These are phyloP conservation scores for Isochrysis galbana DNA, from an alignment of 78 protist species.

Conservation along the genomic window DNA sequence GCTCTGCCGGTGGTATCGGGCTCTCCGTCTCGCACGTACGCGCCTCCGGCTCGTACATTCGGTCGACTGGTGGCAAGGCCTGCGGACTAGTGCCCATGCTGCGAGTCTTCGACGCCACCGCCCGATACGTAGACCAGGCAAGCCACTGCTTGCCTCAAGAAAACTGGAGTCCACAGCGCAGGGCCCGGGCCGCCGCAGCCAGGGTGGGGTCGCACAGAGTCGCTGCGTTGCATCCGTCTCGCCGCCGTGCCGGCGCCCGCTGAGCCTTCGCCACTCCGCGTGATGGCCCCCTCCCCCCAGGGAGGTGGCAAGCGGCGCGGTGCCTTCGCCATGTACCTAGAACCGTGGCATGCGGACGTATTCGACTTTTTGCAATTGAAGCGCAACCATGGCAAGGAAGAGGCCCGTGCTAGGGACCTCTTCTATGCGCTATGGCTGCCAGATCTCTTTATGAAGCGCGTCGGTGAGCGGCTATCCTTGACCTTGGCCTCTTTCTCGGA, in stretches of 20 bases:
- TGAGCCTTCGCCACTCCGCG: too few species aligned
- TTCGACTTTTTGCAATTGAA: slow-evolving; percentile 73
- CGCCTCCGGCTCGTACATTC: slow-evolving; percentile 64
- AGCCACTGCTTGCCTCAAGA: too few species aligned
- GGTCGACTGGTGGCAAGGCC: slow-evolving; percentile 49
- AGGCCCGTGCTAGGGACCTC: slow-evolving; percentile 92
- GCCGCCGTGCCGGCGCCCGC: too few species aligned
- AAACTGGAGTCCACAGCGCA: too few species aligned
- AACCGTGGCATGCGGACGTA: slow-evolving; percentile 99
- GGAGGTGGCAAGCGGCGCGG: slow-evolving; percentile 96
- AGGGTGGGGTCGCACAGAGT: too few species aligned
- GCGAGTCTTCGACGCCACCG: slow-evolving; percentile 96
- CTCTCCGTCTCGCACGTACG: slow-evolving; percentile 88
- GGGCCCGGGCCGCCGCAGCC: too few species aligned
- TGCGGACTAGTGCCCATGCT: slow-evolving; percentile 98
- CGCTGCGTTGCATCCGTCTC: too few species aligned
- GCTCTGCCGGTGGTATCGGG: slow-evolving; percentile 96
- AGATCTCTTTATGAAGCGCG: slow-evolving; percentile 97
- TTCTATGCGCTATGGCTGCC: slow-evolving; percentile 97
- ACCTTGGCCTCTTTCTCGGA: too few species aligned
- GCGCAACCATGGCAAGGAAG: slow-evolving; percentile 57
- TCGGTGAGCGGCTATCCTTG: too few species aligned
- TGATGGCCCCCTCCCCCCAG: too few species aligned
- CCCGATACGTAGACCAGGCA: slow-evolving; percentile 97
- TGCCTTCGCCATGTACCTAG: slow-evolving; percentile 96